These are phyloP conservation scores for Parmales sp. DNA, from an alignment of 108 stramenopile species.

Conservation along the genomic window DNA sequence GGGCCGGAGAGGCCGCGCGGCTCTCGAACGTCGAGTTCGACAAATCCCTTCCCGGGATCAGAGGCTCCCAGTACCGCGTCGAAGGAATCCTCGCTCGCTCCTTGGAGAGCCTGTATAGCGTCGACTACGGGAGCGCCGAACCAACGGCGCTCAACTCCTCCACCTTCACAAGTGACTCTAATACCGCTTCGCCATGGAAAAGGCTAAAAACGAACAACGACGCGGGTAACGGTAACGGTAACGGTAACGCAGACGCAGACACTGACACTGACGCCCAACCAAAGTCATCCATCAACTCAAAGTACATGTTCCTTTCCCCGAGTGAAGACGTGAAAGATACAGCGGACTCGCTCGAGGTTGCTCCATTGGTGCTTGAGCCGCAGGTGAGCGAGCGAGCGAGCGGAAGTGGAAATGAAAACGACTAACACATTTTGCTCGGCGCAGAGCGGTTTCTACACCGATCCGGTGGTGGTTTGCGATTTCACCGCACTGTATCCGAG, in stretches of 20 bases:
- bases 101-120: conserved; percentile 47
- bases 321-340: background rate
- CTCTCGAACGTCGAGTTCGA: conserved; percentile 79
- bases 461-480: conserved; percentile 93
- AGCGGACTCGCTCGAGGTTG: background rate
- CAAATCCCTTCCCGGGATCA: conserved; percentile 26
- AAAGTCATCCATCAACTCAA: background rate
- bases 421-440: too few relatives aligned
- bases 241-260: too few relatives aligned
- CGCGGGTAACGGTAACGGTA: too few relatives aligned
- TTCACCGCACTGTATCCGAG: conserved; percentile 95
- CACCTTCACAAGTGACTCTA: too few relatives aligned
- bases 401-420: too few relatives aligned
- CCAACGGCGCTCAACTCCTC: too few relatives aligned
- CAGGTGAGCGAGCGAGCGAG: too few relatives aligned
- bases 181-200: too few relatives aligned
- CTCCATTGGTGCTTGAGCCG: background rate
- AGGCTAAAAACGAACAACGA: too few relatives aligned
- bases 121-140: too few relatives aligned
- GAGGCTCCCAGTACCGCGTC: conserved; percentile 58
- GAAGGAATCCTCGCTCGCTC: conserved; percentile 74
- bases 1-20: conserved; percentile 82
- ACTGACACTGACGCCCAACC: too few relatives aligned
- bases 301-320: background rate
- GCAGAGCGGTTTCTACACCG: conserved; percentile 66